These are phyloP conservation scores for Pelargonium cotyledonis DNA, from an alignment of 441 rosid genomes.

Conservation along the genomic window DNA sequence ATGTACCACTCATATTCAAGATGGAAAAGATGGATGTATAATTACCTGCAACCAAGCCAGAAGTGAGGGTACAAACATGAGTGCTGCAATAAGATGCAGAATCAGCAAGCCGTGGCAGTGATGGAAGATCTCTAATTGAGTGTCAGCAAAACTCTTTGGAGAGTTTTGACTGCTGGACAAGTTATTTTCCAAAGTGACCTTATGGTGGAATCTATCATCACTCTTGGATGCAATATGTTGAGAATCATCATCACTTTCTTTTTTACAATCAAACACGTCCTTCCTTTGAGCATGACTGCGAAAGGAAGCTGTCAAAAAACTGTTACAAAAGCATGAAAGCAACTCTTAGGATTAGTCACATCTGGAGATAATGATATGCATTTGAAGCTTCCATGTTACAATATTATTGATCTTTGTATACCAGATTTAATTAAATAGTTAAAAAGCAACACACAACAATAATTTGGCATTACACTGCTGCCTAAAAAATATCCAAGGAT, in stretches of 20 bases:
- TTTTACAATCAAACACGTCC: slow-evolving; percentile 41
- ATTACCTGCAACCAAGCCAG: slow-evolving; percentile 90
- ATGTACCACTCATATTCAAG: not conserved
- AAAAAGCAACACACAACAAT: not conserved
- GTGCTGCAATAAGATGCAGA: slow-evolving; percentile 67
- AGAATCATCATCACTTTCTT: slow-evolving; percentile 30
- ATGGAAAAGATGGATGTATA: not conserved
- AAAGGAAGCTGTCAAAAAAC: slow-evolving; percentile 65
- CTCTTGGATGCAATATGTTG: slow-evolving; percentile 31
- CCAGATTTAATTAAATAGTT: not conserved
- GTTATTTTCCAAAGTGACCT: slow-evolving; percentile 34
- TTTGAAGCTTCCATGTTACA: not conserved
- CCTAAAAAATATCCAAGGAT: not conserved
- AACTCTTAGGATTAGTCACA: slow-evolving; percentile 24
- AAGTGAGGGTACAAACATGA: slow-evolving; percentile 88
- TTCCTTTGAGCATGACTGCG: slow-evolving; percentile 47
- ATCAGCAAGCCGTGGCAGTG: slow-evolving; percentile 72
- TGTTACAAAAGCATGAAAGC: slow-evolving; percentile 36
- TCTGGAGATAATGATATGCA: not conserved
- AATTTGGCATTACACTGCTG: not conserved
- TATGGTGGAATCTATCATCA: slow-evolving; percentile 31
- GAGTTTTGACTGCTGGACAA: slow-evolving; percentile 35
- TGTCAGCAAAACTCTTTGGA: slow-evolving; percentile 56
- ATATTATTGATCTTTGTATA: not conserved
- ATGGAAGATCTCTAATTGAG: slow-evolving; percentile 79